Evolutionary conservation across 768 basidiomycete species (phyloP).

Genomic region (Termitomyces sp.): DNA sequence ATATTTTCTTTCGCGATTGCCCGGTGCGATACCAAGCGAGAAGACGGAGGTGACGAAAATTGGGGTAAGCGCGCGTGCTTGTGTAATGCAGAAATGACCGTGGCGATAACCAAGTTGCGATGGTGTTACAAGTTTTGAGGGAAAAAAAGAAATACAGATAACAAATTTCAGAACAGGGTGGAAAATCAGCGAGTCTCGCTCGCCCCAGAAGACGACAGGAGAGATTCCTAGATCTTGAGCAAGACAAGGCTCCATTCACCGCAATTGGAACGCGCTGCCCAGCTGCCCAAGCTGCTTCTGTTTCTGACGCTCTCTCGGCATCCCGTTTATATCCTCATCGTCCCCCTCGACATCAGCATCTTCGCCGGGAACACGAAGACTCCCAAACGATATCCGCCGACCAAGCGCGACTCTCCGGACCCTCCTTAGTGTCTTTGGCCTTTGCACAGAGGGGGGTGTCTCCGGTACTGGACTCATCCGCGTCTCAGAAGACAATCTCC

Average conservation of each 20-base stretch:
- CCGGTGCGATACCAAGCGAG: background rate
- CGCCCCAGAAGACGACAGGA: background rate
- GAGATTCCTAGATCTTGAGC: background rate
- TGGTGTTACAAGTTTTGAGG: background rate
- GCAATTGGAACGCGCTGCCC: constrained; percentile 72
- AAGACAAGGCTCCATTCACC: constrained; percentile 21
- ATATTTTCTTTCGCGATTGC: background rate
- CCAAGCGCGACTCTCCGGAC: constrained; percentile 42
- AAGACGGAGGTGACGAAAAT: background rate
- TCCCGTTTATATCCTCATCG: constrained; percentile 23
- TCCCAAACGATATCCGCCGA: constrained; percentile 65
- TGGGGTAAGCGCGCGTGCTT: background rate
- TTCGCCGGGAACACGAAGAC: constrained; percentile 31
- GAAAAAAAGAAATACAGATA: background rate
- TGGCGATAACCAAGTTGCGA: background rate
- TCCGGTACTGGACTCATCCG: background rate
- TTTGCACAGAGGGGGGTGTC: constrained; percentile 16
- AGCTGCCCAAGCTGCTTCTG: constrained; percentile 28
- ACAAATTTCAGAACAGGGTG: background rate
- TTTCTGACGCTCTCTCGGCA: constrained; percentile 5
- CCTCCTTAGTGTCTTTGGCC: constrained; percentile 41
- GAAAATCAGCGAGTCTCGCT: background rate
- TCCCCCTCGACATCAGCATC: constrained; percentile 31
- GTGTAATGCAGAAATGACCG: background rate
- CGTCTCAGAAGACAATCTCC: constrained; percentile 3